Conservation (phyloP, 1,284 basidiomycete genomes). For the Fomitiporia mediterranea region DNA sequence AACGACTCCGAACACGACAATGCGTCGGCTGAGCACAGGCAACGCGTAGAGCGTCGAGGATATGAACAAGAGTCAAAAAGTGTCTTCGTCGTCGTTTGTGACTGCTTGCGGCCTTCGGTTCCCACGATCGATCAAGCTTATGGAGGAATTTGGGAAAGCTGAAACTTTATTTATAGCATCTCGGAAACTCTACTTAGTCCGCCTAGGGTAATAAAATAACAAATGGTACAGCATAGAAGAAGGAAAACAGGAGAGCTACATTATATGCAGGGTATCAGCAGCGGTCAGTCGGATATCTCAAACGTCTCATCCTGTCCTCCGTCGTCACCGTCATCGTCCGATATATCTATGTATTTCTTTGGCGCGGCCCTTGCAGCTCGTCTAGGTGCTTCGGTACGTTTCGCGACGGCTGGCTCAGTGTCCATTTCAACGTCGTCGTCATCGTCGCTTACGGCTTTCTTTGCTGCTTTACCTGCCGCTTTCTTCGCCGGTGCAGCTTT, state of each 20-base stretch:
- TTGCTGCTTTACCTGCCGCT: conserved; percentile 17
- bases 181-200: no score
- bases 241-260: no score
- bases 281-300: conserved; percentile 19
- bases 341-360: conserved; percentile 39
- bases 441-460: conserved; percentile 24
- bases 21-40: not conserved
- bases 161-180: no score
- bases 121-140: conserved; percentile 9
- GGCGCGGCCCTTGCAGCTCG: conserved; percentile 33
- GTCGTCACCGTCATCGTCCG: conserved; percentile 32
- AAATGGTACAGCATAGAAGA: conserved; percentile 1
- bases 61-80: not conserved
- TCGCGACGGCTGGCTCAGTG: conserved; percentile 24
- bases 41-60: not conserved
- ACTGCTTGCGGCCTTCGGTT: not conserved
- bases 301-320: conserved; percentile 26
- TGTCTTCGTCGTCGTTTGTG: conserved; percentile 5
- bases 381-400: conserved; percentile 31
- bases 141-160: no score
- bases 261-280: not conserved
- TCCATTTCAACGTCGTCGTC: conserved; percentile 26
- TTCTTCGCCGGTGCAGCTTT: conserved; percentile 17
- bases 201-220: no score
- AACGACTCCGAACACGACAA: not conserved